Base-by-base conservation (phyloP, 2,329 filamentous ascomycete genomes). In the Pseudonectria foliicola region DNA sequence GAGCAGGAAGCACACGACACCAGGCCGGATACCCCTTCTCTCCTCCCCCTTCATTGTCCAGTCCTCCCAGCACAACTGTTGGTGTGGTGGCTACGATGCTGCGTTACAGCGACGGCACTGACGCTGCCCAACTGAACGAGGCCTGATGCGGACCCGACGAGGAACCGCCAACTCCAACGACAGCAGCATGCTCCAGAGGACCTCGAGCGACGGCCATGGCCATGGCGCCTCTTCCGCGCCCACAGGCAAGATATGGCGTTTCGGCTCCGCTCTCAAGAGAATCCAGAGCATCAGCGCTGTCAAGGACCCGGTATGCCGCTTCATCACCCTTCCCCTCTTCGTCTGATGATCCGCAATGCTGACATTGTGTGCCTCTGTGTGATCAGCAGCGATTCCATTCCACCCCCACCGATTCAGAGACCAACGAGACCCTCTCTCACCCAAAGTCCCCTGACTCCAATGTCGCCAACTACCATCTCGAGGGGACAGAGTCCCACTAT, bases 401-500 rank as follows among this genome's bases (percentile, higher is more conserved):
- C 18, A 34, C 39, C 12, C 31, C 33, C 13, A 18, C 39, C 27
- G 55, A 59, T 24, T 38, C 38, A 6, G 55, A 56, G 18, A 38
- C 46, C 21, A 49, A 46, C 36, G 55, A 60, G 27, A 44, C 50
- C 21, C 49, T 53, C 13, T 43, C 53, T n/a, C 42, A 48, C 8
- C 43, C 48, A 10, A 45, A 41, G 13, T 43, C 46, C 3, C 34
- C 46, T 24, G 53, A 59, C 7, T 40, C 47, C 25, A 44, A 48
- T 31, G 47, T 49, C 10, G 29, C 49, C 23, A 52, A 41, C 15
- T 30, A 48, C 8, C 35, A 44, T 16, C 42, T 55, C 32, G 53
- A 62, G 11, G 40, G 40, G 6, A 49, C 54, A 27, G 59, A 64
- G 31, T 50, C 47, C 26, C 58, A 53, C 38, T 52, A 55, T 21